Evolutionary conservation across 208 protist species (phyloP), one percentile per base, ranked within the genome.

Genomic region (Trypanosoma brucei): DNA sequence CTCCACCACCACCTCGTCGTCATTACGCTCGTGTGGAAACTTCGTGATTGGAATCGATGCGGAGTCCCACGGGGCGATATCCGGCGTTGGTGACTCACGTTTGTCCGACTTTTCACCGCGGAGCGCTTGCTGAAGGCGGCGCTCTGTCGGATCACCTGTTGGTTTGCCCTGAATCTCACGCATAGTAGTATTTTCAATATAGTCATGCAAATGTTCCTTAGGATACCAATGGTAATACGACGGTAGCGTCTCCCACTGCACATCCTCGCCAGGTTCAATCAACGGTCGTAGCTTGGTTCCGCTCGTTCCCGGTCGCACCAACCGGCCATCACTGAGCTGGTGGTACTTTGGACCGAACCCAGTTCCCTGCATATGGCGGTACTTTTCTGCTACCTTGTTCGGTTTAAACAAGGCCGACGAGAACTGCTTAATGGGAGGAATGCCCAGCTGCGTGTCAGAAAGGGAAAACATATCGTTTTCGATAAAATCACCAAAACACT

Each of bases 171-270:
- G 72, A 46, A 94, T 81, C 69, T 94, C 88, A 22, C 88, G 81
- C 70, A 73, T 83, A 31, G 88, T 94, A 0, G 76, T 92, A 72
- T 94, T 94, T 68, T 94, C 88, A 51, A 91, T 83, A 69, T 94
- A 94, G 66, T 94, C 88, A 59, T 86, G 70, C 30, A 94, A 66
- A 50, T 86, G 65, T 70, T 94, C 88, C 77, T 91, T 91, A 7
- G 88, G 88, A 70, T 82, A 94, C 88, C 88, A 94, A 72, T 94
- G 82, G 69, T 92, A 94, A 74, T 94, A 94, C 7, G 84, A 94
- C 3, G 88, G 88, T 40, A 94, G 76, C 68, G 85, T 81, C 65
- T 94, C 88, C 85, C 88, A 94, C 38, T 91, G 78, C 13, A 92
- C 81, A 1, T 68, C 71, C 69, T 94, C 84, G 42, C 88, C 88